A percentile compares a stretch with the other conserved stretches of the same genome.
phyloP scores from a whole-genome alignment of 192 early-diverging fungal species.

The Backusella morwellensis region DNA sequence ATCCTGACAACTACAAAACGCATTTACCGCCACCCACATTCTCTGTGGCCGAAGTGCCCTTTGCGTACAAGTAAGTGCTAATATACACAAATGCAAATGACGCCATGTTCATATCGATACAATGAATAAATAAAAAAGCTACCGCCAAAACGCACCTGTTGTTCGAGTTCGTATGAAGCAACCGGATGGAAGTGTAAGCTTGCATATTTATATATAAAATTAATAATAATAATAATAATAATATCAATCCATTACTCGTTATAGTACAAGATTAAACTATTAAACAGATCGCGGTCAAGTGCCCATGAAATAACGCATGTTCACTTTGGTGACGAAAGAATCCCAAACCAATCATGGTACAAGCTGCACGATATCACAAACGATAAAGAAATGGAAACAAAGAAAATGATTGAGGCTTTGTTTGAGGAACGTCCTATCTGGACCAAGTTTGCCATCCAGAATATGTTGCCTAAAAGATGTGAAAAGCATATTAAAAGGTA shows the following conservation, averaged over 20 bases:
- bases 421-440: conserved; percentile 48
- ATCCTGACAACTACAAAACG: conserved; percentile 33
- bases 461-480: conserved; percentile 12
- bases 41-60: conserved; percentile 48
- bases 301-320: conserved; percentile 19
- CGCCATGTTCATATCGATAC: too few species aligned
- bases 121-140: conserved; percentile 26
- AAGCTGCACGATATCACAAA: not conserved
- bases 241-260: not conserved
- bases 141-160: conserved; percentile 49
- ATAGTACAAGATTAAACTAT: conserved; percentile 22
- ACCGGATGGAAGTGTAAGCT: conserved; percentile 39
- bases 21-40: conserved; percentile 62
- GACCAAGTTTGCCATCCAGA: conserved; percentile 36
- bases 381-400: not conserved
- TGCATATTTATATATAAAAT: not conserved
- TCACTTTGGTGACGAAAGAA: conserved; percentile 23
- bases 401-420: conserved; percentile 8
- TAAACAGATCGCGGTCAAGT: conserved; percentile 25
- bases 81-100: not conserved
- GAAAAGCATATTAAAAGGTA: conserved; percentile 26
- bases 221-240: not conserved
- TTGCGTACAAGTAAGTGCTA: conserved; percentile 47
- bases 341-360: conserved; percentile 17
- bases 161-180: conserved; percentile 45